Conservation (phyloP, 495 filamentous ascomycete genomes). For the Pyronema omphalodes region DNA sequence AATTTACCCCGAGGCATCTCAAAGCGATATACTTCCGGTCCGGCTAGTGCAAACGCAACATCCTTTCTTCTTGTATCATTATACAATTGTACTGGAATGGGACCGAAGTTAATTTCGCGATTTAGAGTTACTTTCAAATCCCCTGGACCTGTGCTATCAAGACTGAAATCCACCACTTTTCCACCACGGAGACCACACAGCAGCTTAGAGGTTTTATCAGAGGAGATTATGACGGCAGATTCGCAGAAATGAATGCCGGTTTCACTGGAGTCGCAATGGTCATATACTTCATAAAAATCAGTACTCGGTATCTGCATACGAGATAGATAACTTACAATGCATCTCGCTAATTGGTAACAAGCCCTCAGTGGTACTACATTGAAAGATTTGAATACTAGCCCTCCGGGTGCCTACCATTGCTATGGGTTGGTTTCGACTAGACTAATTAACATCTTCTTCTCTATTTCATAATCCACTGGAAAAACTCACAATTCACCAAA, state of each 20-base stretch:
- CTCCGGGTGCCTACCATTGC: conserved; percentile 20
- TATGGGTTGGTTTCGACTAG: conserved; percentile 11
- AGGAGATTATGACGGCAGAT: conserved; percentile 14
- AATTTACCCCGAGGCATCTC: conserved; percentile 18
- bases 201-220: conserved; percentile 7
- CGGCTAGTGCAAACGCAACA: conserved; percentile 21
- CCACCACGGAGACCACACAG: conserved; percentile 21
- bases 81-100: conserved; percentile 21
- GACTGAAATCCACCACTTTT: conserved; percentile 15
- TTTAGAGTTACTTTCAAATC: conserved; percentile 28
- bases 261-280: conserved; percentile 8
- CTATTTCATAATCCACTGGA: not conserved
- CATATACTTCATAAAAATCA: conserved; percentile 13
- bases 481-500: conserved; percentile 18
- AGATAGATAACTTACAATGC: conserved; percentile 9
- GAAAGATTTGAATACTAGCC: conserved; percentile 19
- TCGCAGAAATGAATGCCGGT: conserved; percentile 21
- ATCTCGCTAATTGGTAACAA: conserved; percentile 14
- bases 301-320: not conserved
- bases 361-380: conserved; percentile 17
- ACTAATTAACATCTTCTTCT: not conserved
- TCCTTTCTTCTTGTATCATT: conserved; percentile 15
- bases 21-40: conserved; percentile 23
- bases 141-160: not conserved
- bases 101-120: conserved; percentile 35